Conservation (phyloP, 2,329 filamentous ascomycete genomes). For the Fusarium continuum region DNA sequence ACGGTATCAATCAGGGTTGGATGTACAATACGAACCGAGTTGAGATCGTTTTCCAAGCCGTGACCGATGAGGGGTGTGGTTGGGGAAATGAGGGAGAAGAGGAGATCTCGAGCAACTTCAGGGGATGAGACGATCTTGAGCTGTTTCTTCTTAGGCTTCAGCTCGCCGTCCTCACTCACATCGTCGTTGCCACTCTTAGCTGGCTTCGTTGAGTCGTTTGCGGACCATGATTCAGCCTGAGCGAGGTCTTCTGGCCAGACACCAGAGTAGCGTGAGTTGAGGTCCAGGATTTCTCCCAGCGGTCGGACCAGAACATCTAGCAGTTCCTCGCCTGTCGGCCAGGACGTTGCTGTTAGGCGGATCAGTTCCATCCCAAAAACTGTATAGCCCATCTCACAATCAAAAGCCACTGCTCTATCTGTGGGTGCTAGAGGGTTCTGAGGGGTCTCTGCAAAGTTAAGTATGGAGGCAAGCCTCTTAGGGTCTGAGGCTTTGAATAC, state of each 20-base stretch:
- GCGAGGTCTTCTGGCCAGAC: slow-evolving; percentile 81
- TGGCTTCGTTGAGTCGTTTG: slow-evolving; percentile 35
- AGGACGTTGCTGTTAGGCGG: slow-evolving; percentile 86
- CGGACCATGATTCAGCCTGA: slow-evolving; percentile 68
- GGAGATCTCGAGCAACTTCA: slow-evolving; percentile 74
- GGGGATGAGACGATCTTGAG: slow-evolving; percentile 82
- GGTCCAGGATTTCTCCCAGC: slow-evolving; percentile 82
- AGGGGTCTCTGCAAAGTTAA: slow-evolving; percentile 85
- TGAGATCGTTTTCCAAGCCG: slow-evolving; percentile 94
- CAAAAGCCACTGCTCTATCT: slow-evolving; percentile 79
- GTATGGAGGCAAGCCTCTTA: slow-evolving; percentile 77
- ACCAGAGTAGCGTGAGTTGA: slow-evolving; percentile 93
- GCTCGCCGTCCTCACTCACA: slow-evolving; percentile 44
- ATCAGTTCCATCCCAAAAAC: slow-evolving; percentile 88
- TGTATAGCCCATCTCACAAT: slow-evolving; percentile 98
- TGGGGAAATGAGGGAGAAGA: slow-evolving; percentile 79
- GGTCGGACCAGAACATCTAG: slow-evolving; percentile 88
- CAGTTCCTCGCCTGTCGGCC: slow-evolving; percentile 79
- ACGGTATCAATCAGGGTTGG: slow-evolving; percentile 86
- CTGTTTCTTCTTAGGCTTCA: slow-evolving; percentile 47
- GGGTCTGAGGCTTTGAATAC: slow-evolving; percentile 86
- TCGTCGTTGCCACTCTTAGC: slow-evolving; percentile 40
- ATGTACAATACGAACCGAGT: slow-evolving; percentile 84
- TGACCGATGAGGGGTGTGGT: slow-evolving; percentile 89
- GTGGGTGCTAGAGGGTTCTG: slow-evolving; percentile 62